Evolutionary conservation across 73 alveolate species (phyloP), one percentile per base, ranked within the genome.

Genomic region (Blepharisma japonicum): DNA sequence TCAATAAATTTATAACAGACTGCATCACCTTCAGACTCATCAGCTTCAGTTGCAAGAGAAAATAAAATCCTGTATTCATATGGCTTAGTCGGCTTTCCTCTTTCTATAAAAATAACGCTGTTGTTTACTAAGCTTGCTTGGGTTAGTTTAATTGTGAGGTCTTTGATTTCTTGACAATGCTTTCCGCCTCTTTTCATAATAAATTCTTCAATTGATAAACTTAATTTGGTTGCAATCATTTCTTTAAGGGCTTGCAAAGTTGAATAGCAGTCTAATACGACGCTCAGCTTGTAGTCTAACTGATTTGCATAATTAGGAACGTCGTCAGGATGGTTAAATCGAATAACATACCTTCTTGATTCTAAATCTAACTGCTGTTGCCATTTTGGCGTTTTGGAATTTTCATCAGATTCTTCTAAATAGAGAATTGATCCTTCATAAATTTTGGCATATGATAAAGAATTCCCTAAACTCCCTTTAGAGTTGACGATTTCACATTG

Each of bases 161-260:
- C 77, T 61, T 61, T 61, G 0, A 61, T 21, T 61, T 61, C 77
- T 14, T 21, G 14, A 3, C 6, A 9, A 2, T n/a, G 21, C n/a
- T 9, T 11, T 25, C 80, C 46, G 14, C 80, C 80, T 70, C 42
- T 11, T 61, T 61, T 61, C 50, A 61, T 25, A 25, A 61, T 61
- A 4, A 61, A 25, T 11, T 27, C 21, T 0, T 61, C 53, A 25
- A 14, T 11, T 11, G 42, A 25, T 11, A 61, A 11, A 3, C 21
- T 61, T 2, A 61, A 4, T 4, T 61, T 38, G 14, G 14, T 61
- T 61, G 77, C 77, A 11, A 61, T 61, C 21, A 20, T 21, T 21
- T 61, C 56, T 54, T 70, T 70, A 9, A 38, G 20, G 42, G 14
- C 3, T 38, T 61, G 50, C 14, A 61, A 21, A 1, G 77, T 61